Percentiles rank a stretch among this genome's conserved stretches.
Conservation (phyloP, 176 grass and related monocot species). For the Oryza punctata region DNA sequence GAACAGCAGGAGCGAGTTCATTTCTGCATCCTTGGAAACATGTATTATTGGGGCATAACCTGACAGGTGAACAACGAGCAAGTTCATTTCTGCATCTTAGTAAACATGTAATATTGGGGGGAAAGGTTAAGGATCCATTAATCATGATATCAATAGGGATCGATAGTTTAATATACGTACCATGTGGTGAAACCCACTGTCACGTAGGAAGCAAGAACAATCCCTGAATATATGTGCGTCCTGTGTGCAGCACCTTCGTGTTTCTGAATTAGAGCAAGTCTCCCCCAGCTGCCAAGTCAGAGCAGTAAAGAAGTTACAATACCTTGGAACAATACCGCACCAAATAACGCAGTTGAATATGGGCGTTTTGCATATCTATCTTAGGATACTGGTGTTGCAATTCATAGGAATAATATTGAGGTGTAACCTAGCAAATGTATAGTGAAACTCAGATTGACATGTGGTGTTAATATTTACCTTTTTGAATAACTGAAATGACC, state of each 20-base stretch:
- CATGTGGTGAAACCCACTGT: not conserved
- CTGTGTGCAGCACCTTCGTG: not conserved
- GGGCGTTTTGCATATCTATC: not conserved
- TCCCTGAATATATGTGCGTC: not conserved
- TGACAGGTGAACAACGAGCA: no score
- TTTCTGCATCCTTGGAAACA: constrained; percentile 11
- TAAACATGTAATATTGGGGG: not conserved
- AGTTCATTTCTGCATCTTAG: no score
- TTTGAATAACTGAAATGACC: constrained; percentile 20
- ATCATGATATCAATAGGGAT: not conserved
- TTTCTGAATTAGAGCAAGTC: not conserved
- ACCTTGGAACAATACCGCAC: not conserved
- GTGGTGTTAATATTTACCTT: not conserved
- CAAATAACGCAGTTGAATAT: constrained; percentile 13
- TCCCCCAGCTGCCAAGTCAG: not conserved
- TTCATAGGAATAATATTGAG: constrained; percentile 3
- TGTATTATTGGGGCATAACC: no score
- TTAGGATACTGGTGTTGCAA: not conserved
- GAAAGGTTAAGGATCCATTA: not conserved
- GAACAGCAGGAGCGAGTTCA: not conserved
- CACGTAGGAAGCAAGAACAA: not conserved
- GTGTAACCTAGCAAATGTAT: not conserved
- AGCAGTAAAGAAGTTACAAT: not conserved
- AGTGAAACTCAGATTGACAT: not conserved
- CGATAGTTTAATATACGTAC: constrained; percentile 12